Conservation (phyloP, 768 basidiomycete genomes). For the Collybia sp. region DNA sequence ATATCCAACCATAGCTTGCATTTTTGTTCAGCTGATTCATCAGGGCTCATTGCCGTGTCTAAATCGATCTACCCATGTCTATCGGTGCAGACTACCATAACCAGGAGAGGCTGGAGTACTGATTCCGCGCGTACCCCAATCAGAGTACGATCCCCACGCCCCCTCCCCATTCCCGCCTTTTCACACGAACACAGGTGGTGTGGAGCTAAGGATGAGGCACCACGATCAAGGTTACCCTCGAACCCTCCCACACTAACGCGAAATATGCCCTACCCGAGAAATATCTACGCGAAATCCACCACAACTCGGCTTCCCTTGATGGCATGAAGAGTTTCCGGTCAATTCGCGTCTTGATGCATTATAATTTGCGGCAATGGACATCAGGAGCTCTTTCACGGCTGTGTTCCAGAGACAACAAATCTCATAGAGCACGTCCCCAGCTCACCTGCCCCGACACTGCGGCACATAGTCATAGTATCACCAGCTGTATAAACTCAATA, state of each 20-base stretch:
- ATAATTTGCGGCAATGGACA: background rate
- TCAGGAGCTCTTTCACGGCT: background rate
- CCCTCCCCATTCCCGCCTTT: no score
- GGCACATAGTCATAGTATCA: conserved; percentile 96
- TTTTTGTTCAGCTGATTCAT: no score
- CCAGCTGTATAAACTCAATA: conserved; percentile 82
- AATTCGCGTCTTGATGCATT: conserved; percentile 65
- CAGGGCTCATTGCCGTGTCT: no score
- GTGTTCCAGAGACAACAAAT: conserved; percentile 50
- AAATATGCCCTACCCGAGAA: conserved; percentile 73
- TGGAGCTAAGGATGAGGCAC: no score
- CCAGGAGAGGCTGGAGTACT: no score
- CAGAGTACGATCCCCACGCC: no score
- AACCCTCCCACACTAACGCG: conserved; percentile 71
- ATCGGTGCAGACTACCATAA: no score
- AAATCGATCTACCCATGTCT: no score
- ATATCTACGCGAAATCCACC: conserved; percentile 80
- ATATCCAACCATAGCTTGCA: no score
- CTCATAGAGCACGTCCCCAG: conserved; percentile 43
- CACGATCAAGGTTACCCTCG: conserved; percentile 72
- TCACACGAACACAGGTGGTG: no score
- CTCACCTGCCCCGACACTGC: conserved; percentile 67
- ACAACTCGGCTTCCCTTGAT: conserved; percentile 45
- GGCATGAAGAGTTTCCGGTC: conserved; percentile 59
- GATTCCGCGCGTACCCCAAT: no score